A percentile compares a stretch with the other conserved stretches of the same genome.
These are phyloP conservation scores for Grosmannia clavigera DNA, from an alignment of 2,329 filamentous ascomycete genomes.

Conservation along the genomic window DNA sequence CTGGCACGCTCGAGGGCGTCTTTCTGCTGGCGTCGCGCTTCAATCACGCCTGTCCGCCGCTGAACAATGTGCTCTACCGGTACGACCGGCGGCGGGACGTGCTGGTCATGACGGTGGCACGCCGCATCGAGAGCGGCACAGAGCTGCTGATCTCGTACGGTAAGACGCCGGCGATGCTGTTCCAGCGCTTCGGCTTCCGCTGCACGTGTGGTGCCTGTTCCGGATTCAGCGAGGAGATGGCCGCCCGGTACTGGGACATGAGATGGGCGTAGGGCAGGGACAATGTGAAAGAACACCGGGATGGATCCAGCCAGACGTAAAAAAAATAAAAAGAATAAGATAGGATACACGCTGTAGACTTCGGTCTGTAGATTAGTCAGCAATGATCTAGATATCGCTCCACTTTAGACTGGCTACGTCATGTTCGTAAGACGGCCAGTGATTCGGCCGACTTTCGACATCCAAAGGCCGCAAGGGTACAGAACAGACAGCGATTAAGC, in stretches of 20 bases:
- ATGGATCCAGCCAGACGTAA: not conserved
- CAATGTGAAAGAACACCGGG: not conserved
- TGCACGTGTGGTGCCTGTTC: conserved; percentile 13
- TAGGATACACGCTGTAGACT: too few relatives aligned
- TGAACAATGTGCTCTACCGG: conserved; percentile 29
- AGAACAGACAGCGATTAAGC: too few relatives aligned
- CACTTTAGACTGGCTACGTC: too few relatives aligned
- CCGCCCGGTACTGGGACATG: conserved; percentile 1
- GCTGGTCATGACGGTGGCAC: conserved; percentile 28
- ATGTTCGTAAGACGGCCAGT: too few relatives aligned
- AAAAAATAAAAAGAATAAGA: too few relatives aligned
- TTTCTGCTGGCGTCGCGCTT: conserved; percentile 38
- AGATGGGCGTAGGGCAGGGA: not conserved
- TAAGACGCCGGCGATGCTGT: conserved; percentile 11
- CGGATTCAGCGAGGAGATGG: conserved; percentile 6
- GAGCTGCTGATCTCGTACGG: conserved; percentile 16
- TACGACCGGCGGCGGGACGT: conserved; percentile 22
- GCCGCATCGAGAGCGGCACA: conserved; percentile 5
- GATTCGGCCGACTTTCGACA: too few relatives aligned
- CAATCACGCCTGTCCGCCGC: conserved; percentile 42
- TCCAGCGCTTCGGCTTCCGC: conserved; percentile 13
- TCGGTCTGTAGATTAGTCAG: too few relatives aligned
- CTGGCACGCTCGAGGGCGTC: conserved; percentile 8
- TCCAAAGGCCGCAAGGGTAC: too few relatives aligned
- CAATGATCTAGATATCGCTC: too few relatives aligned